These are phyloP conservation scores for Fusarium miscanthi DNA, from an alignment of 2,329 filamentous ascomycete species.

Conservation along the genomic window DNA sequence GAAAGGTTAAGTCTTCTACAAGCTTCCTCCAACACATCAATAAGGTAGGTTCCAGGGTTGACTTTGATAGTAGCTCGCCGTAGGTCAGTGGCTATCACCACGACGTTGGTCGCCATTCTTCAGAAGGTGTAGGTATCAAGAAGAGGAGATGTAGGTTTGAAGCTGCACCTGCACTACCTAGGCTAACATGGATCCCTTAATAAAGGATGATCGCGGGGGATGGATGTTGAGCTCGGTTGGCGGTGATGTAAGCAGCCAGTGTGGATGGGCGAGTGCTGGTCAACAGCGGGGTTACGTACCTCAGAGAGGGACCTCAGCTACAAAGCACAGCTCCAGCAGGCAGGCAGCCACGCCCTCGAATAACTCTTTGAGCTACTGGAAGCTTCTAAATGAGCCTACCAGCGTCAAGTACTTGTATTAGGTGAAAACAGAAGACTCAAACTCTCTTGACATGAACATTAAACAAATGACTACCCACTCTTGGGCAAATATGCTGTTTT, in stretches of 20 bases:
- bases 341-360: background rate
- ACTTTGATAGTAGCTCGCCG: conserved; percentile 86
- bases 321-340: conserved; percentile 12
- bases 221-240: conserved; percentile 20
- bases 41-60: conserved; percentile 80
- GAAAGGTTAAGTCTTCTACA: conserved; percentile 83
- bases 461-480: background rate
- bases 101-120: conserved; percentile 85
- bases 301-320: background rate
- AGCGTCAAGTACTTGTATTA: background rate
- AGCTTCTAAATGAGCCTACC: conserved; percentile 6
- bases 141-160: background rate
- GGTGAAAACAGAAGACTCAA: background rate
- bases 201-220: conserved; percentile 14
- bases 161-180: background rate
- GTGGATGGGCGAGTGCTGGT: background rate
- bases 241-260: conserved; percentile 37
- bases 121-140: background rate
- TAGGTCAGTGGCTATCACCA: conserved; percentile 84
- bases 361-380: conserved; percentile 4
- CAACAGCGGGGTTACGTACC: conserved; percentile 26
- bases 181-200: background rate
- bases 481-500: background rate
- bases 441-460: background rate
- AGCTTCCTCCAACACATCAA: conserved; percentile 87